These are phyloP conservation scores for Taiozyma sp. DNA, from an alignment of 1,139 yeast species.

Conservation along the genomic window DNA sequence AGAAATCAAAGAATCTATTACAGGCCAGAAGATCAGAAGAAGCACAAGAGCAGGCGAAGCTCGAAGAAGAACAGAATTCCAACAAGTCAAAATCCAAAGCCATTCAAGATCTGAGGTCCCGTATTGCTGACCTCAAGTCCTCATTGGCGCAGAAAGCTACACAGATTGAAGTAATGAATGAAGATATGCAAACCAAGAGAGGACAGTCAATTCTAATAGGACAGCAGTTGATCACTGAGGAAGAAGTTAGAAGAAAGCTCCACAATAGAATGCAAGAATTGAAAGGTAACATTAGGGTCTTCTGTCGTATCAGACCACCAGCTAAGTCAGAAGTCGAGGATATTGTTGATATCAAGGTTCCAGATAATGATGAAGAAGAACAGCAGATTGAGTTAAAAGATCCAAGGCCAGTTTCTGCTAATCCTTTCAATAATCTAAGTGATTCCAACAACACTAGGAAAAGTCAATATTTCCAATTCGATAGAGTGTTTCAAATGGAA, in stretches of 20 bases:
- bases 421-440: constrained; percentile 1
- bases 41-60: not conserved
- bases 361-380: constrained; percentile 49
- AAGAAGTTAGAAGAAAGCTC: constrained; percentile 51
- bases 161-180: constrained; percentile 21
- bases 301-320: constrained; percentile 77
- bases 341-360: constrained; percentile 37
- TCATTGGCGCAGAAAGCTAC: constrained; percentile 8
- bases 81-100: not conserved
- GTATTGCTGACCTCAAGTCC: not conserved
- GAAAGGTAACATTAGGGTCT: constrained; percentile 89
- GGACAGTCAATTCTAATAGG: constrained; percentile 26
- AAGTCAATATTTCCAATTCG: constrained; percentile 55
- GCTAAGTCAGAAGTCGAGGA: constrained; percentile 24
- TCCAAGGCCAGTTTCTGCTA: constrained; percentile 10
- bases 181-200: constrained; percentile 26
- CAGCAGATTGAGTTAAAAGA: constrained; percentile 38
- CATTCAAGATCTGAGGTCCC: not conserved
- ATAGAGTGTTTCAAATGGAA: constrained; percentile 60
- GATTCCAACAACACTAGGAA: constrained; percentile 1
- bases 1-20: not conserved
- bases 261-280: constrained; percentile 79
- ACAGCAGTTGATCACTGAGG: constrained; percentile 38
- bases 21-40: not conserved
- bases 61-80: not conserved